Evolutionary conservation across 192 early-diverging fungal species (phyloP).

Genomic region (Umbelopsis vinacea): DNA sequence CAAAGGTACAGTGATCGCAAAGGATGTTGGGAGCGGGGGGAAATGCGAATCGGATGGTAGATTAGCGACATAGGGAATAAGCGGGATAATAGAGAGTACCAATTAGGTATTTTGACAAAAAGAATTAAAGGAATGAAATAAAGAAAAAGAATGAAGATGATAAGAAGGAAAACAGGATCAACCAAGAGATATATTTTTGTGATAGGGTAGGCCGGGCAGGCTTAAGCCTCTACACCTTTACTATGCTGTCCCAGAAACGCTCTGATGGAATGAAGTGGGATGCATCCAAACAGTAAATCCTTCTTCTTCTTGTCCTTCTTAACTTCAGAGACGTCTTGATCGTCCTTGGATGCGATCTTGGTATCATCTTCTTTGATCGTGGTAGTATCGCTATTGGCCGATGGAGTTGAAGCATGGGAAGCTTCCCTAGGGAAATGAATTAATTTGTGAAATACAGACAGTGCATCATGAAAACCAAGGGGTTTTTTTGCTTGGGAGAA

Average conservation of each 20-base stretch:
- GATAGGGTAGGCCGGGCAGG: background rate
- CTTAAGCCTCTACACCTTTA: slow-evolving; percentile 20
- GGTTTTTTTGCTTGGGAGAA: background rate
- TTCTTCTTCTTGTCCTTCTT: slow-evolving; percentile 9
- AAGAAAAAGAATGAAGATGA: background rate
- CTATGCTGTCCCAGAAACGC: background rate
- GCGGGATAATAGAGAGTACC: background rate
- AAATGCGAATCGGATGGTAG: slow-evolving; percentile 9
- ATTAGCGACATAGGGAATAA: slow-evolving; percentile 7
- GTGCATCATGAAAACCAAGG: background rate
- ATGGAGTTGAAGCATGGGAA: slow-evolving; percentile 9
- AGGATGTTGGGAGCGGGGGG: background rate
- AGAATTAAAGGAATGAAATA: slow-evolving; percentile 8
- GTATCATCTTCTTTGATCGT: slow-evolving; percentile 16
- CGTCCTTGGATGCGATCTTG: background rate
- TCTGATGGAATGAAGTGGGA: background rate
- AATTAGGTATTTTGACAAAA: background rate
- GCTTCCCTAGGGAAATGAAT: background rate
- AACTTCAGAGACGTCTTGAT: background rate
- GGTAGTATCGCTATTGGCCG: slow-evolving; percentile 17
- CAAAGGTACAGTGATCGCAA: background rate
- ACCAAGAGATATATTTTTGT: background rate
- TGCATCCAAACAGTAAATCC: slow-evolving; percentile 9
- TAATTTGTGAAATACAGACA: no score
- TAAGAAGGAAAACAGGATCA: background rate